A percentile compares a stretch with the other conserved stretches of the same genome.
Evolutionary conservation across 257 asterid genomes (phyloP).

Genomic region (Haberlea rhodopensis): DNA sequence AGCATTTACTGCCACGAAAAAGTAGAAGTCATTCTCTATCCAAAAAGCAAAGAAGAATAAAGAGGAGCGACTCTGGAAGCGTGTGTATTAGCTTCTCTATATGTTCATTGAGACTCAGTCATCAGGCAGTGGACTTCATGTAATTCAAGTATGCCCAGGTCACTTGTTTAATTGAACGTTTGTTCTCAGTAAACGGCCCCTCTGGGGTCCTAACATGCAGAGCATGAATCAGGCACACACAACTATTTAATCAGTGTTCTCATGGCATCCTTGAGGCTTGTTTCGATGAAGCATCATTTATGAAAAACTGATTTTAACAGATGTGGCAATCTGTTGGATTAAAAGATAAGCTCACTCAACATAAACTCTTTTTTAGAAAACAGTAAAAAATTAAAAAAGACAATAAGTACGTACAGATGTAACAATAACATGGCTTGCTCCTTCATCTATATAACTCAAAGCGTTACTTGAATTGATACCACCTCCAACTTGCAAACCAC

Average conservation of each 20-base stretch:
- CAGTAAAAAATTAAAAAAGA: not conserved
- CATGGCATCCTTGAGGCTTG: slow-evolving; percentile 8
- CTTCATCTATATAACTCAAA: slow-evolving; percentile 72
- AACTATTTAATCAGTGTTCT: slow-evolving; percentile 11
- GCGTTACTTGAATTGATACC: slow-evolving; percentile 83
- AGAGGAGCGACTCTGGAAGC: slow-evolving; percentile 3
- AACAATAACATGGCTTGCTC: slow-evolving; percentile 98
- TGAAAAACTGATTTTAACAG: not conserved
- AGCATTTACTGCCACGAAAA: slow-evolving; percentile 17
- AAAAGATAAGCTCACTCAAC: slow-evolving; percentile 7
- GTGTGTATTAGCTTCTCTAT: slow-evolving; percentile 12
- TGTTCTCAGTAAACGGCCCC: slow-evolving; percentile 5
- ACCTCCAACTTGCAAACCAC: slow-evolving; percentile 99
- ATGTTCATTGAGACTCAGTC: slow-evolving; percentile 10
- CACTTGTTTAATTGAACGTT: slow-evolving; percentile 5
- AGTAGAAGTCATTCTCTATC: not conserved
- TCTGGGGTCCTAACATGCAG: slow-evolving; percentile 14
- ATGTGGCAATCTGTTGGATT: not conserved
- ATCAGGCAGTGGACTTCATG: slow-evolving; percentile 6
- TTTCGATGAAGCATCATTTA: slow-evolving; percentile 13
- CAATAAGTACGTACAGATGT: slow-evolving; percentile 69
- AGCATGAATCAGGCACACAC: slow-evolving; percentile 8
- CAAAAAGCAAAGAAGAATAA: slow-evolving; percentile 15
- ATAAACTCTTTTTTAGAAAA: not conserved
- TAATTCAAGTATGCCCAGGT: slow-evolving; percentile 5